Evolutionary conservation across 1,284 basidiomycete species (phyloP).

Genomic region (Ustilago shanxiensis): DNA sequence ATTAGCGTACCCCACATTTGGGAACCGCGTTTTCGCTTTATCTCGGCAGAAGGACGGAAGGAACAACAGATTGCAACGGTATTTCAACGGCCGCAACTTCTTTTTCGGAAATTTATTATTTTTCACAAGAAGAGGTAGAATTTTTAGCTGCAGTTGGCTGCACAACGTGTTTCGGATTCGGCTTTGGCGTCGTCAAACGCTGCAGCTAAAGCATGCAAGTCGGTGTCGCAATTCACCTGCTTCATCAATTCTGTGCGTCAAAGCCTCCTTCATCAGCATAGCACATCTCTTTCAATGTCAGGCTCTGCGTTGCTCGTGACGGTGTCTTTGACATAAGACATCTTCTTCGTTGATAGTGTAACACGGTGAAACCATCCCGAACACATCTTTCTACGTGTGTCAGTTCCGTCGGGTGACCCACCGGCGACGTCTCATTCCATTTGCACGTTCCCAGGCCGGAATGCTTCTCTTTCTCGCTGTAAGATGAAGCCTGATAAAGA

Average conservation of each 20-base stretch:
- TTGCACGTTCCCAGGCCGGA: not conserved
- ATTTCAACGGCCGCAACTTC: not conserved
- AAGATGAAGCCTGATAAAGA: too few species aligned
- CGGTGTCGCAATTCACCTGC: not conserved
- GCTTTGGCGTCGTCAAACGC: not conserved
- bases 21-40: not conserved
- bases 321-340: not conserved
- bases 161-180: not conserved
- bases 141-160: not conserved
- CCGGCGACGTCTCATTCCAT: not conserved
- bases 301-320: too few species aligned
- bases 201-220: not conserved
- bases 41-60: not conserved
- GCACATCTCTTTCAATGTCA: too few species aligned
- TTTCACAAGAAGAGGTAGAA: too few species aligned
- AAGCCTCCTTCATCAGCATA: too few species aligned
- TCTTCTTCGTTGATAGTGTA: too few species aligned
- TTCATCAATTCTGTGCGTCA: too few species aligned
- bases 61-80: not conserved
- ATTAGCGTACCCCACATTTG: constrained; percentile 4
- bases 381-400: not conserved
- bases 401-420: not conserved
- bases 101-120: not conserved
- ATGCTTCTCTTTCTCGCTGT: too few species aligned
- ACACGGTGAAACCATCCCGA: not conserved